These are phyloP conservation scores for Hanseniaspora gamundiae DNA, from an alignment of 1,139 yeast species.

Conservation along the genomic window DNA sequence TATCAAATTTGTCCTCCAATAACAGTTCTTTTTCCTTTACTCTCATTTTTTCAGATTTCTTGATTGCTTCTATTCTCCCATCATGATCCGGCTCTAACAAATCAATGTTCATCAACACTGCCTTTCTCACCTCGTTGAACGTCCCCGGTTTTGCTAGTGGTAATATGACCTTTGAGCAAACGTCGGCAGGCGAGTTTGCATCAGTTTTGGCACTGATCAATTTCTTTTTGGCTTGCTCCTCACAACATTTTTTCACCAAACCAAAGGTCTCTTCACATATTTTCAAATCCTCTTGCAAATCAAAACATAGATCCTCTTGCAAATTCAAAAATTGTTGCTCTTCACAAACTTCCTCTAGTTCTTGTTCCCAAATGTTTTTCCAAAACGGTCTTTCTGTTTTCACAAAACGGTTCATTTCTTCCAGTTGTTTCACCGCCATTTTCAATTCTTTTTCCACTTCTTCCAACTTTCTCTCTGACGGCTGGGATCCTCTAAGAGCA, in stretches of 20 bases:
- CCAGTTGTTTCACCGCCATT: slow-evolving; percentile 42
- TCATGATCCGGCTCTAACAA: slow-evolving; percentile 78
- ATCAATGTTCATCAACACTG: slow-evolving; percentile 67
- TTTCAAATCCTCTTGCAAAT: slow-evolving; percentile 67
- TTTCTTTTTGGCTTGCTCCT: slow-evolving; percentile 48
- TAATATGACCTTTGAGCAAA: slow-evolving; percentile 21
- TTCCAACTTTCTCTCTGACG: slow-evolving; percentile 61
- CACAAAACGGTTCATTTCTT: slow-evolving; percentile 49
- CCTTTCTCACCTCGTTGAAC: slow-evolving; percentile 59
- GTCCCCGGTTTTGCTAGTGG: slow-evolving; percentile 62
- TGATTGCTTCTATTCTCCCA: slow-evolving; percentile 73
- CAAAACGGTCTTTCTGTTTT: slow-evolving; percentile 65
- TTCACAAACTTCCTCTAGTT: slow-evolving; percentile 79
- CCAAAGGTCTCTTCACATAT: slow-evolving; percentile 74
- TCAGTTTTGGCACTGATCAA: slow-evolving; percentile 10
- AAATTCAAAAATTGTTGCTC: slow-evolving; percentile 86
- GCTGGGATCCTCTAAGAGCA: slow-evolving; percentile 81
- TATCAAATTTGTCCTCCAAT: slow-evolving; percentile 56
- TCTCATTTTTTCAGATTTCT: slow-evolving; percentile 72
- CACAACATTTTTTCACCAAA: slow-evolving; percentile 70
- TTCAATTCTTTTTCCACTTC: slow-evolving; percentile 53
- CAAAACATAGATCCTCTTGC: slow-evolving; percentile 76
- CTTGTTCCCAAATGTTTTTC: slow-evolving; percentile 89
- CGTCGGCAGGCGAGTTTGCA: slow-evolving; percentile 10
- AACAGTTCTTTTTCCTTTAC: slow-evolving; percentile 55